Evolutionary conservation across 306 rosid species (phyloP).

Genomic region (Fragaria ananassa): DNA sequence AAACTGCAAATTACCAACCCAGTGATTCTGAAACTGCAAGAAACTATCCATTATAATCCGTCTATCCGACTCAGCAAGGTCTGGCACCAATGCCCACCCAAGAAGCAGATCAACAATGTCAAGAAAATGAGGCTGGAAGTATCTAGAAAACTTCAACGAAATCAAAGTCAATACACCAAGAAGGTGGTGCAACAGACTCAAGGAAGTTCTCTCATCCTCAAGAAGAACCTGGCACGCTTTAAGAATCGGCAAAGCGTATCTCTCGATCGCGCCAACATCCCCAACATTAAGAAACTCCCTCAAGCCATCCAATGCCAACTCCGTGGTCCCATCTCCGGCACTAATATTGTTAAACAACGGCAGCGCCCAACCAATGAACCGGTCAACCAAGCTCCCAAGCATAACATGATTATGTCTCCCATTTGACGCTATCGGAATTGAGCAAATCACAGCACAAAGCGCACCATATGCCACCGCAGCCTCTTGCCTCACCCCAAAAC

Average conservation of each 20-base stretch:
- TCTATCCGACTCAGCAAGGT: slow-evolving; percentile 64
- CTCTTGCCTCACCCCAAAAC: slow-evolving; percentile 62
- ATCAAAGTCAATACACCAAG: slow-evolving; percentile 70
- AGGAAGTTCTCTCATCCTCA: slow-evolving; percentile 93
- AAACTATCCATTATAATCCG: slow-evolving; percentile 73
- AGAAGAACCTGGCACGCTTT: slow-evolving; percentile 85
- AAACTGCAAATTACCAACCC: slow-evolving; percentile 84
- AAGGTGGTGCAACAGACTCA: slow-evolving; percentile 58
- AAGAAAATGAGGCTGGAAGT: slow-evolving; percentile 79
- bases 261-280: slow-evolving; percentile 64
- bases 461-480: slow-evolving; percentile 78
- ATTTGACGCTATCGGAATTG: slow-evolving; percentile 51
- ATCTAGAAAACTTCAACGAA: slow-evolving; percentile 67
- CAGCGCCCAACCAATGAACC: slow-evolving; percentile 86
- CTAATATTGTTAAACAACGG: slow-evolving; percentile 61
- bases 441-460: slow-evolving; percentile 69
- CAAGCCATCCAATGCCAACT: slow-evolving; percentile 71
- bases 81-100: slow-evolving; percentile 84
- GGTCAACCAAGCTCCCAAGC: slow-evolving; percentile 69
- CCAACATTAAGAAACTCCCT: slow-evolving; percentile 82
- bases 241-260: slow-evolving; percentile 74
- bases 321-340: slow-evolving; percentile 52
- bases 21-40: slow-evolving; percentile 89
- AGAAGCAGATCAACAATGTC: slow-evolving; percentile 83
- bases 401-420: slow-evolving; percentile 76